A percentile compares a stretch with the other conserved stretches of the same genome.
Evolutionary conservation across 495 filamentous ascomycete species (phyloP).

Genomic region (Halenospora varia): DNA sequence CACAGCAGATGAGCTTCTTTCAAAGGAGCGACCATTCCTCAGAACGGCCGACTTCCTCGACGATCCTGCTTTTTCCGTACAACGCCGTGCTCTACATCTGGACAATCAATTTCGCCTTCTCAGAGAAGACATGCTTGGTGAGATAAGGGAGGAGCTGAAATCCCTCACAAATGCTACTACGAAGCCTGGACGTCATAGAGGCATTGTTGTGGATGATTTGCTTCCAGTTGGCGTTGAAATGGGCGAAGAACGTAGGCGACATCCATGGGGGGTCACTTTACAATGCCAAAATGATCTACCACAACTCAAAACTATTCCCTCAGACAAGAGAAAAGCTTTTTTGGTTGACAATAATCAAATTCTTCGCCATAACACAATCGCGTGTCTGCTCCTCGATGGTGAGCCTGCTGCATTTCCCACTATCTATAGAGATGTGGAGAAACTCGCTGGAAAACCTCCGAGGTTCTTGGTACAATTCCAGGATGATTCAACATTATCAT

Average conservation of each 20-base stretch:
- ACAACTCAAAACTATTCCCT: conserved; percentile 29
- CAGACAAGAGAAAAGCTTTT: conserved; percentile 37
- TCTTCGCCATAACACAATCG: conserved; percentile 57
- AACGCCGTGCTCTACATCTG: conserved; percentile 40
- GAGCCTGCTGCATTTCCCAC: conserved; percentile 60
- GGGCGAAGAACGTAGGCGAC: conserved; percentile 29
- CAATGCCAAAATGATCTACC: conserved; percentile 41
- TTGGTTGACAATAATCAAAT: conserved; percentile 44
- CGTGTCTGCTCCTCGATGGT: conserved; percentile 48
- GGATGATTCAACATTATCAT: conserved; percentile 32
- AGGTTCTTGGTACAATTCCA: conserved; percentile 49
- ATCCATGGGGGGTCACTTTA: conserved; percentile 41
- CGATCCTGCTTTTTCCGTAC: conserved; percentile 17
- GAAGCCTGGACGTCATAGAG: conserved; percentile 36
- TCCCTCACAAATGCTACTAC: conserved; percentile 29
- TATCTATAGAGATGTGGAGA: conserved; percentile 53
- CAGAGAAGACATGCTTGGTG: conserved; percentile 69
- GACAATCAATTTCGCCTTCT: conserved; percentile 80
- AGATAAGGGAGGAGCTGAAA: conserved; percentile 57
- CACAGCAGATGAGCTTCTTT: conserved; percentile 64
- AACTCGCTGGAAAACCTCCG: conserved; percentile 41
- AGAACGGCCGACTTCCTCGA: conserved; percentile 40
- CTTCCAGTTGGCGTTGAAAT: conserved; percentile 26
- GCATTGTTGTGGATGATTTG: conserved; percentile 27
- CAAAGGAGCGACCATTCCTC: conserved; percentile 55